Evolutionary conservation across 192 early-diverging fungal species (phyloP).

Genomic region (Coemansia sp.): DNA sequence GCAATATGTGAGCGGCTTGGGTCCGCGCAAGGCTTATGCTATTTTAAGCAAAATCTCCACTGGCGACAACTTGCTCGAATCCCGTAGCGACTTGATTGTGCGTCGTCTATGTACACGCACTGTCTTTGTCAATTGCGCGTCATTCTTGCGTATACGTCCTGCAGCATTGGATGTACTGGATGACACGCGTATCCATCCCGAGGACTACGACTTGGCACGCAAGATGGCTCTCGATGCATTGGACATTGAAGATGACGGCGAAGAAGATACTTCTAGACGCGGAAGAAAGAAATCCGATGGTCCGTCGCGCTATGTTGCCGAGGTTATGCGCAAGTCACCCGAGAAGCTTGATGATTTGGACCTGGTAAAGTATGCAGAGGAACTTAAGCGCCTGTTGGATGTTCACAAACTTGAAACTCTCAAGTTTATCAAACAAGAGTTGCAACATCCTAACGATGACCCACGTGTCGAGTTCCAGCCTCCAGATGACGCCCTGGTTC

Average conservation of each 20-base stretch:
- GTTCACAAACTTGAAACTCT: slow-evolving; percentile 81
- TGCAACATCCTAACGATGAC: slow-evolving; percentile 80
- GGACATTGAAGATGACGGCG: slow-evolving; percentile 80
- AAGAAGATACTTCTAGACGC: slow-evolving; percentile 57
- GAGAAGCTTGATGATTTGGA: slow-evolving; percentile 82
- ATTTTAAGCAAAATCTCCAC: slow-evolving; percentile 57
- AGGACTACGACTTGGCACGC: slow-evolving; percentile 91
- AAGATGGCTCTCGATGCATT: slow-evolving; percentile 96
- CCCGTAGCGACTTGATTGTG: slow-evolving; percentile 69
- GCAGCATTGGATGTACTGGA: slow-evolving; percentile 80
- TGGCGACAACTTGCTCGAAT: slow-evolving; percentile 52
- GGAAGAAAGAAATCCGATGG: slow-evolving; percentile 17
- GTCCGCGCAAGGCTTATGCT: slow-evolving; percentile 85
- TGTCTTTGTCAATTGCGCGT: slow-evolving; percentile 92
- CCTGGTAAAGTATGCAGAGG: slow-evolving; percentile 86
- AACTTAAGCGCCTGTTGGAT: slow-evolving; percentile 70
- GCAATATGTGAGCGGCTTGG: slow-evolving; percentile 89
- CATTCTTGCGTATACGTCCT: slow-evolving; percentile 82
- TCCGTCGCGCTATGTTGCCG: slow-evolving; percentile 74
- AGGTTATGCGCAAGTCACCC: slow-evolving; percentile 72
- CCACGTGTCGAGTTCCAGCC: slow-evolving; percentile 61
- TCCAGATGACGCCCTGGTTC: slow-evolving; percentile 61
- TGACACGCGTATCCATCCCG: slow-evolving; percentile 91
- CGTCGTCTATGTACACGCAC: slow-evolving; percentile 62
- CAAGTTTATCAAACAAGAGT: slow-evolving; percentile 82